Base-by-base conservation (phyloP, 495 filamentous ascomycete genomes). In the Durotheca rogersii region DNA sequence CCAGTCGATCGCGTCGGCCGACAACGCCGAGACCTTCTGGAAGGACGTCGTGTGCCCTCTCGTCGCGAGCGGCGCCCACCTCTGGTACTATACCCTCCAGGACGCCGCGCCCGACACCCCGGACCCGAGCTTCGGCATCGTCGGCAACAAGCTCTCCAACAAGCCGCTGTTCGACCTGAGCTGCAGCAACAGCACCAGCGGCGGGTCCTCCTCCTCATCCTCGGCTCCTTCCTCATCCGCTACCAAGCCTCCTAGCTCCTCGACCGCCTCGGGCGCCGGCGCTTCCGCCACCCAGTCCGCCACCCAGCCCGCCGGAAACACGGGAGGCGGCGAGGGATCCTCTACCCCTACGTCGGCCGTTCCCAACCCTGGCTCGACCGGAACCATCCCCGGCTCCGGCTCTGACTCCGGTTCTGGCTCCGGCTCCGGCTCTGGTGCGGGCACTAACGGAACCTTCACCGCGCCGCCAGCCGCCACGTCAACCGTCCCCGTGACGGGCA, bases 11-110 rank as follows among this genome's bases (percentile, higher is more conserved):
- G 77, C 91, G 16, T 81, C 71, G 14, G 39, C 67, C 18, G 72
- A 70, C n/a, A 94, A 93, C 64, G 86, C 89, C 20, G 77, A 86
- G 75, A 76, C 65, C 18, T 96, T 82, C 73, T 96, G 88, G 87
- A 76, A 87, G 50, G 66, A 84, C 36, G 85, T 92, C 45, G 87
- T 81, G 18, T 96, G 91, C 78, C 47, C 65, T 41, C 68, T 87
- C 27, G 82, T 90, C 51, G 83, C 79, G 44, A 72, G 73, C 21
- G 25, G 42, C 1, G 71, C 70, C 67, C 89, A 88, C 69, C 82
- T 81, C 44, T 94, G 79, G 78, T 94, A 81, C 80, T 89, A 85
- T 73, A 84, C 80, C 20, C 78, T 90, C 9, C 78, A 87, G 60
- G 88, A 92, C 52, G 75, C 78, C 23, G 67, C 67, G 21, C 74